These are phyloP conservation scores for Penicillium mononematosum DNA, from an alignment of 495 filamentous ascomycete genomes.

Conservation along the genomic window DNA sequence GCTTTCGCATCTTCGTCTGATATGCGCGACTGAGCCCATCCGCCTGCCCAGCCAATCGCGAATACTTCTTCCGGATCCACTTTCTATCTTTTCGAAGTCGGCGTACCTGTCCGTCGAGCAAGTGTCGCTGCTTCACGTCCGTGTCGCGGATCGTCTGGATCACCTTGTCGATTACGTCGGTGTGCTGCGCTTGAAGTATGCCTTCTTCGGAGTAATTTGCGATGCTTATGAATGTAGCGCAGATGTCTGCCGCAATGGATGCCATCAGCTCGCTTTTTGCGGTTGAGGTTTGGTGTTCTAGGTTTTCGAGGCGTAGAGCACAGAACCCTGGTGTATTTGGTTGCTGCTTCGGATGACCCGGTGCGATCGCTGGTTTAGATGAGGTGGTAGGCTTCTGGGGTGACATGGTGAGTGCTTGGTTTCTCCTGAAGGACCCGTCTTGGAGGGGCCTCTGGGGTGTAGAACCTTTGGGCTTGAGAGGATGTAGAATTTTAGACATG, in stretches of 20 bases:
- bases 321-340: constrained; percentile 3
- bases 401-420: not conserved
- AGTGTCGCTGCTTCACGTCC: constrained; percentile 7
- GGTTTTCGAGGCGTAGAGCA: constrained; percentile 20
- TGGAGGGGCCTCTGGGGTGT: not conserved
- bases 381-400: not conserved
- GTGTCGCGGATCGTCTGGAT: constrained; percentile 22
- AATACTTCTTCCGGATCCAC: constrained; percentile 19
- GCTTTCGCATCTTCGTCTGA: constrained; percentile 4
- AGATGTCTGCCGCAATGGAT: constrained; percentile 36
- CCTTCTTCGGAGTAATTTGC: constrained; percentile 19
- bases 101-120: constrained; percentile 12
- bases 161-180: constrained; percentile 24
- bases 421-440: not conserved
- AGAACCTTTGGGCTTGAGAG: not conserved
- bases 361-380: not conserved
- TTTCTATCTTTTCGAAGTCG: constrained; percentile 15
- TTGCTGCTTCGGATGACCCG: not conserved
- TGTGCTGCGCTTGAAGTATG: constrained; percentile 17
- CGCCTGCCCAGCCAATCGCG: constrained; percentile 9
- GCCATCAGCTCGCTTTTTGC: constrained; percentile 25
- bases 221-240: constrained; percentile 26
- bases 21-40: constrained; percentile 16
- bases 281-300: constrained; percentile 17
- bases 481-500: not conserved